Evolutionary conservation across 2,329 filamentous ascomycete species (phyloP).

Genomic region (Chaetomiaceae sp.): DNA sequence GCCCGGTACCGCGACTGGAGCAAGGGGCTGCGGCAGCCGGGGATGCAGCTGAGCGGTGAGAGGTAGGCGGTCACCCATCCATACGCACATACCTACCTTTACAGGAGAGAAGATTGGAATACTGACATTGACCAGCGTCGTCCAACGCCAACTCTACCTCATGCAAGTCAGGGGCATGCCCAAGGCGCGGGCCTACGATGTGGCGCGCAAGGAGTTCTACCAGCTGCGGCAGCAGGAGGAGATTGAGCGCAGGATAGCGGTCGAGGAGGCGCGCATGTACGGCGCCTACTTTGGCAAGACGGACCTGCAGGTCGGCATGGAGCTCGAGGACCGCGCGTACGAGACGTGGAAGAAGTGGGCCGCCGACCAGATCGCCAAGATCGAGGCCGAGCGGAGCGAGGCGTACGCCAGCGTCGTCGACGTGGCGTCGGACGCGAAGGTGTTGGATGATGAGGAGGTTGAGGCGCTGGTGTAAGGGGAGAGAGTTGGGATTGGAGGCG

Average conservation of each 20-base stretch:
- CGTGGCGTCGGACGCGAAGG: constrained; percentile 25
- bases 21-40: constrained; percentile 65
- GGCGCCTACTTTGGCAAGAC: constrained; percentile 86
- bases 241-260: constrained; percentile 73
- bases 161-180: constrained; percentile 62
- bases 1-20: constrained; percentile 75
- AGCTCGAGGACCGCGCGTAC: constrained; percentile 73
- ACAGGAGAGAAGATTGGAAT: too few relatives aligned
- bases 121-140: constrained; percentile 57
- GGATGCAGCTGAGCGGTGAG: constrained; percentile 76
- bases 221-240: constrained; percentile 75
- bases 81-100: background rate
- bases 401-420: constrained; percentile 43
- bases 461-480: background rate
- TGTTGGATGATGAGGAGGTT: background rate
- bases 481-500: background rate
- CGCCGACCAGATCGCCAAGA: constrained; percentile 39
- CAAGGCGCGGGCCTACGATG: constrained; percentile 73
- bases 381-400: constrained; percentile 38
- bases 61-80: constrained; percentile 49
- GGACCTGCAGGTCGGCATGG: constrained; percentile 70
- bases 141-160: constrained; percentile 86
- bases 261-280: constrained; percentile 79
- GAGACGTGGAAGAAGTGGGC: constrained; percentile 87
- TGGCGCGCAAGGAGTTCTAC: constrained; percentile 87